These are phyloP conservation scores for Saccharomycodes ludwigii DNA, from an alignment of 805 yeast species.

Conservation along the genomic window DNA sequence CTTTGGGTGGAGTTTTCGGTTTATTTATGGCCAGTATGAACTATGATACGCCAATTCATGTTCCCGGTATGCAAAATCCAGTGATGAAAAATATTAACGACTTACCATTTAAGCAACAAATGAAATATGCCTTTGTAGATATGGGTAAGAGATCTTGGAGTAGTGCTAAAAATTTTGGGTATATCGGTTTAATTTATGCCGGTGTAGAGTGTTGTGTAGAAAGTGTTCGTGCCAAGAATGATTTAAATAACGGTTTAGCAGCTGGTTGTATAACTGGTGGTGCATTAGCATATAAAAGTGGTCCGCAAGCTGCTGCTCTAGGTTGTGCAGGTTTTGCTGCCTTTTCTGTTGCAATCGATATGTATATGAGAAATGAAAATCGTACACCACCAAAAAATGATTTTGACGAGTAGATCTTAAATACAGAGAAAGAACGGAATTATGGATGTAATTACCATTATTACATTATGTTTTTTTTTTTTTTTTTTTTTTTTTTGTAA, in stretches of 20 bases:
- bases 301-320: constrained; percentile 81
- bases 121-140: constrained; percentile 81
- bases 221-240: constrained; percentile 78
- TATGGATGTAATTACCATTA: no score
- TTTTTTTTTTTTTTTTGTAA: no score
- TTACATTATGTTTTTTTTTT: no score
- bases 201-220: constrained; percentile 90
- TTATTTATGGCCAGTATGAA: constrained; percentile 71
- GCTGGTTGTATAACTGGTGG: constrained; percentile 98
- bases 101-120: constrained; percentile 83
- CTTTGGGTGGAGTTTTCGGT: constrained; percentile 91
- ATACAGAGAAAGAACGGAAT: no score
- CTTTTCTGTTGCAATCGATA: constrained; percentile 77
- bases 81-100: constrained; percentile 47
- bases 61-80: constrained; percentile 14
- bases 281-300: constrained; percentile 81
- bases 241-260: constrained; percentile 77
- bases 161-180: constrained; percentile 89
- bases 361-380: constrained; percentile 75
- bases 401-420: constrained; percentile 55
- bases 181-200: constrained; percentile 79
- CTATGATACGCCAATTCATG: constrained; percentile 30
- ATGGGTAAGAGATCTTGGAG: constrained; percentile 84
- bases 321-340: constrained; percentile 99
- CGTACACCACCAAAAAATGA: constrained; percentile 79